Evolutionary conservation across 495 filamentous ascomycete genomes (phyloP).

Genomic region (Alectoria sarmentosa): DNA sequence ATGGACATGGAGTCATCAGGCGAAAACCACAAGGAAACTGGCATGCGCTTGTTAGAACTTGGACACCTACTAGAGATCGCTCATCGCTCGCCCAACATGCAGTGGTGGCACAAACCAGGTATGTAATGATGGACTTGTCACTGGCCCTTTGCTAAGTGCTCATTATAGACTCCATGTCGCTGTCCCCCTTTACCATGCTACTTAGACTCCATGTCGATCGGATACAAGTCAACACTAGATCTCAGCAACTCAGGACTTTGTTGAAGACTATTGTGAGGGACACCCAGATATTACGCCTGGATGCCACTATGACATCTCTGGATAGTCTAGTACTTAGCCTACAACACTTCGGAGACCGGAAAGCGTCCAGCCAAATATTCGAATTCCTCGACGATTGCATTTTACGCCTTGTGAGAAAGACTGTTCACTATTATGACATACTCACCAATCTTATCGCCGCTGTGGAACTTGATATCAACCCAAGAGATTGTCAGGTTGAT

Average conservation of each 20-base stretch:
- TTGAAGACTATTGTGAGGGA: conserved; percentile 45
- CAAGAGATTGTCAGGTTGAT: conserved; percentile 32
- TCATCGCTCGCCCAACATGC: conserved; percentile 66
- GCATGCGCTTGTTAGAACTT: conserved; percentile 56
- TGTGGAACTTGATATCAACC: conserved; percentile 19
- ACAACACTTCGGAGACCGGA: conserved; percentile 23
- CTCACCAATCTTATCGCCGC: conserved; percentile 26
- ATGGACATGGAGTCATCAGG: conserved; percentile 35
- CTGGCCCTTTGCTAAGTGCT: conserved; percentile 16
- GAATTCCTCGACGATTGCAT: conserved; percentile 76
- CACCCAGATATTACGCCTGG: conserved; percentile 40
- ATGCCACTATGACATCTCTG: conserved; percentile 38
- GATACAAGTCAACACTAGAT: conserved; percentile 29
- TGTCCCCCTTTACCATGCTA: conserved; percentile 62
- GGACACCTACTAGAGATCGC: conserved; percentile 73
- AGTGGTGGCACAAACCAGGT: conserved; percentile 70
- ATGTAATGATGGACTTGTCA: conserved; percentile 15
- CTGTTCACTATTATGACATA: conserved; percentile 65
- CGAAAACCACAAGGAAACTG: conserved; percentile 41
- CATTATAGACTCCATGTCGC: conserved; percentile 28
- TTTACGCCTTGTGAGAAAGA: conserved; percentile 57
- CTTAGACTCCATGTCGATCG: conserved; percentile 46
- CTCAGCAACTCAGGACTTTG: conserved; percentile 23
- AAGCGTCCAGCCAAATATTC: conserved; percentile 34
- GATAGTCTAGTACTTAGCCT: conserved; percentile 49